Conservation (phyloP, 2,329 filamentous ascomycete species). For the Sporothrix phasma region DNA sequence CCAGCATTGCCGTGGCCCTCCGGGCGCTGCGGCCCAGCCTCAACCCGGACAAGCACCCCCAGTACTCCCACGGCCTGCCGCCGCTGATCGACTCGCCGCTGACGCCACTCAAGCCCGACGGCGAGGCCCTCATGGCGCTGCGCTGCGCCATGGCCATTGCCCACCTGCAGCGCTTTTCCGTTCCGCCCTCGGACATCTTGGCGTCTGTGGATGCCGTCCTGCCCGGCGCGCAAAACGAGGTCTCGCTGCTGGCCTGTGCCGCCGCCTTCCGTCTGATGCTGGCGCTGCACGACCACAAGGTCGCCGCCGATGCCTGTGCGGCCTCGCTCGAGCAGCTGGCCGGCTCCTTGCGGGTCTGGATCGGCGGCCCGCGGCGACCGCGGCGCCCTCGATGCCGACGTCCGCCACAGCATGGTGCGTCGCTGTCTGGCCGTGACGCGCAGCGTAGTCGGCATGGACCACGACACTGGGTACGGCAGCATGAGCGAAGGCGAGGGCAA, state of each 20-base stretch:
- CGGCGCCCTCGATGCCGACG: constrained; percentile 39
- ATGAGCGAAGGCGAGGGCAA: constrained; percentile 41
- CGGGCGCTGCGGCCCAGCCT: constrained; percentile 38
- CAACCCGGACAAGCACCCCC: constrained; percentile 27
- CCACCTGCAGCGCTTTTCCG: constrained; percentile 40
- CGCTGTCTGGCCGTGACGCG: constrained; percentile 47
- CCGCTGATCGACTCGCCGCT: constrained; percentile 39
- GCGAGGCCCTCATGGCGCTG: constrained; percentile 47
- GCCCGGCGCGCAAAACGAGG: constrained; percentile 22
- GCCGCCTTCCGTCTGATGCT: constrained; percentile 50
- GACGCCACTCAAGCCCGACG: constrained; percentile 32
- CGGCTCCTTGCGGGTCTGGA: constrained; percentile 50
- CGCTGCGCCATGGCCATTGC: constrained; percentile 52
- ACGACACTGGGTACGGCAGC: constrained; percentile 49
- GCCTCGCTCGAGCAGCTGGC: constrained; percentile 46
- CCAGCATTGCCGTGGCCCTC: constrained; percentile 47
- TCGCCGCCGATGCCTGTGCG: constrained; percentile 38
- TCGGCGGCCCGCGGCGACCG: constrained; percentile 44
- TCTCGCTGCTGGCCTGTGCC: constrained; percentile 50
- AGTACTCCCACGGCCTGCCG: constrained; percentile 24
- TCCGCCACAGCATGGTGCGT: constrained; percentile 46
- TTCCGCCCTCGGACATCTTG: constrained; percentile 34
- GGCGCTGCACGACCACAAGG: constrained; percentile 37
- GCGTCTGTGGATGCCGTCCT: constrained; percentile 42
- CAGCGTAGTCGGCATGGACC: constrained; percentile 48